A percentile compares a stretch with the other conserved stretches of the same genome.
Conservation (phyloP, 2,329 filamentous ascomycete genomes). For the Knoxdaviesia capensis region DNA sequence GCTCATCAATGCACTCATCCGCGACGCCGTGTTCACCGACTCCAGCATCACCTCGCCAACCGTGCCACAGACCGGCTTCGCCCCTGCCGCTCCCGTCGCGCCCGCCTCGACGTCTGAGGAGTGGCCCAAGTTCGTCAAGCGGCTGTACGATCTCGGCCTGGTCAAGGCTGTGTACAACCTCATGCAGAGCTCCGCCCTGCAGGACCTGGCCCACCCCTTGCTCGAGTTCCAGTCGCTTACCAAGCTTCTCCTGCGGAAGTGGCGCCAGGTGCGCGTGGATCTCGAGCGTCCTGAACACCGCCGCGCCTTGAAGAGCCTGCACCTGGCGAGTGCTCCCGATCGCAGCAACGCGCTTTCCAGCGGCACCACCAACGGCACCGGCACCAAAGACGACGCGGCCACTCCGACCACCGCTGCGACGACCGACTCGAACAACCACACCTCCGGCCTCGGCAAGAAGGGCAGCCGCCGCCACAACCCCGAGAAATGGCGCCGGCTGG, state of each 20-base stretch:
- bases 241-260: constrained; percentile 71
- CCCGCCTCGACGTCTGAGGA: constrained; percentile 31
- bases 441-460: constrained; percentile 20
- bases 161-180: constrained; percentile 81
- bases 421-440: constrained; percentile 12
- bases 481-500: constrained; percentile 81
- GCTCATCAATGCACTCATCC: constrained; percentile 85
- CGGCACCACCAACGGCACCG: constrained; percentile 15
- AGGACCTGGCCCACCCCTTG: constrained; percentile 75
- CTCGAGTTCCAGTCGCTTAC: constrained; percentile 86
- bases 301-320: constrained; percentile 65
- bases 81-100: too few species aligned
- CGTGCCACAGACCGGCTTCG: too few species aligned
- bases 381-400: constrained; percentile 16
- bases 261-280: constrained; percentile 71
- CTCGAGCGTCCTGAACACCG: constrained; percentile 76
- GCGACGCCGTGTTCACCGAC: constrained; percentile 70
- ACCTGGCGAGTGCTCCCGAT: constrained; percentile 62
- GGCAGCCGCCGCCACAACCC: constrained; percentile 58
- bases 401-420: constrained; percentile 8
- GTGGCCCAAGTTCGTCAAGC: constrained; percentile 91
- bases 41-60: too few species aligned
- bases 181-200: constrained; percentile 84
- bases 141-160: constrained; percentile 76
- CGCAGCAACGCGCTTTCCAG: constrained; percentile 18